Base-by-base conservation (phyloP, 2,329 filamentous ascomycete genomes). In the Pseudogymnoascus sp. region DNA sequence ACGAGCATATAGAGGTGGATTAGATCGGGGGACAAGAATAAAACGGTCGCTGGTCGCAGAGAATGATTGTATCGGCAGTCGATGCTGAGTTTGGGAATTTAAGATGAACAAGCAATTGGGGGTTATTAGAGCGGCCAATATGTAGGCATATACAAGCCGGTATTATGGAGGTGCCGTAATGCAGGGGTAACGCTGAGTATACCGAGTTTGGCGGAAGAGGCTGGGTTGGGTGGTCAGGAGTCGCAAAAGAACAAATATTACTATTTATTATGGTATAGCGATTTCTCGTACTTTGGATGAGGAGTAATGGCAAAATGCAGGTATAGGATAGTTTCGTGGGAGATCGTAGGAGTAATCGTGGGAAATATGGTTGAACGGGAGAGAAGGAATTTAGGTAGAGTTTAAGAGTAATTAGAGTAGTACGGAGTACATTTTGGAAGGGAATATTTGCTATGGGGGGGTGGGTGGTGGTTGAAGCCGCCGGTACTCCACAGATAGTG, bases 141-240 rank as follows among this genome's bases (percentile, higher is more conserved):
- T 49, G 43, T 49, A 49, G 43, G 25, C 25, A 52, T 52, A 52
- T 52, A 52, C 45, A 52, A 52, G 45, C 45, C 45, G 45, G 45
- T 52, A 52, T 52, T 52, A 52, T 52, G 45, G 43, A 52, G 45
- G 23, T 52, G 45, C 45, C 14, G 45, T 16, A 49, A 52, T 52
- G 45, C 45, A 52, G 45, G 45, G 45, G 45, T 52, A 52, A 18
- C 14, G 11, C 23, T 3, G 45, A 9, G 45, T 31, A 52, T 52
- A 52, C 45, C 25, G 45, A 52, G 25, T 52, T 8, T 16, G 45
- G 23, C 23, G n/a, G 14, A 52, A 52, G 23, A 52, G 45, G 45
- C 45, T 52, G 45, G 45, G 28, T n/a, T 8, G 23, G 8, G 7
- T 25, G 23, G 45, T 16, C 45, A 52, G 45, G 45, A 52, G 45